Conservation (phyloP, 2,329 filamentous ascomycete species). For the Arthrobotrys entomopaga region DNA sequence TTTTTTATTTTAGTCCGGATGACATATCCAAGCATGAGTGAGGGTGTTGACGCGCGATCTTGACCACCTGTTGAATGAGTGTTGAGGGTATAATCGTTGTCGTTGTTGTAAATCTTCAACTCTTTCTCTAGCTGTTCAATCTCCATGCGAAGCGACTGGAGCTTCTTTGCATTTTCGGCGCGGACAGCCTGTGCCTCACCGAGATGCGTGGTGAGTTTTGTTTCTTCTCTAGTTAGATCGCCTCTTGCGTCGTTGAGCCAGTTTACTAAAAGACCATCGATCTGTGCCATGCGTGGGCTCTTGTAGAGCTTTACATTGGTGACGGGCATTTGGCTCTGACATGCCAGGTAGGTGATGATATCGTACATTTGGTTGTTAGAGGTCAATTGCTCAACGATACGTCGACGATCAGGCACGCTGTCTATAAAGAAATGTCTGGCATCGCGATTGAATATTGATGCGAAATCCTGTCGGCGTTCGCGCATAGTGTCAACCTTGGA, state of each 20-base stretch:
- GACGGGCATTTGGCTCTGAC: conserved; percentile 33
- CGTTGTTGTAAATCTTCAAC: conserved; percentile 22
- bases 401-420: background rate
- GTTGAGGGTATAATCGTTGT: conserved; percentile 17
- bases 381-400: conserved; percentile 18
- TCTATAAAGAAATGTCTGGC: conserved; percentile 39
- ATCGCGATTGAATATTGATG: conserved; percentile 12
- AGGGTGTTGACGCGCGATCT: conserved; percentile 1
- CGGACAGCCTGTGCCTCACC: conserved; percentile 10
- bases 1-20: conserved; percentile 13
- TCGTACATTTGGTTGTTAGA: conserved; percentile 34
- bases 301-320: conserved; percentile 32
- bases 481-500: conserved; percentile 25
- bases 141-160: conserved; percentile 1
- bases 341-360: conserved; percentile 29
- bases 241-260: conserved; percentile 22
- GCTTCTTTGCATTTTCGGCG: conserved; percentile 4
- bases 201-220: background rate
- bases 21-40: background rate
- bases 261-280: conserved; percentile 2
- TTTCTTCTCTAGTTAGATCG: conserved; percentile 8
- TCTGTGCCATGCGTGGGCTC: conserved; percentile 24
- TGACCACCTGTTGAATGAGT: conserved; percentile 20
- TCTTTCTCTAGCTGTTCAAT: conserved; percentile 37
- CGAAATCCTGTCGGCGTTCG: conserved; percentile 17